Percentiles rank a stretch among this genome's conserved stretches.
phyloP scores from a whole-genome alignment of 345 rosid species.

The Populus nigra region DNA sequence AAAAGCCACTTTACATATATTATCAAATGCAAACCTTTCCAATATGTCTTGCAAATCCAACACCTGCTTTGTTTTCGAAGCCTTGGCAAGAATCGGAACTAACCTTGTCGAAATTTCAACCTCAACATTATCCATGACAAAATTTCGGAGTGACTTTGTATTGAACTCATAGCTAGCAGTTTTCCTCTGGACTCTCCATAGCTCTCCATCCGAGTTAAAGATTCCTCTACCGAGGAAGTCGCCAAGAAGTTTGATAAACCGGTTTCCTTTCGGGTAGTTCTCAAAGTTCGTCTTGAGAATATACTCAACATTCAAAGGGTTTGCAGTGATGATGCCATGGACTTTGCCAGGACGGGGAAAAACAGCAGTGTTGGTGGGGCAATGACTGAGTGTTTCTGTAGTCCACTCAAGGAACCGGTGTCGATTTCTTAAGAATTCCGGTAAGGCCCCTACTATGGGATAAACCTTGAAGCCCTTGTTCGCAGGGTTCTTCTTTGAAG shows the following conservation, averaged over 20 bases:
- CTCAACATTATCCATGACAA: slow-evolving; percentile 32
- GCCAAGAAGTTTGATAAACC: slow-evolving; percentile 18
- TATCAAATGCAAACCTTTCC: slow-evolving; percentile 28
- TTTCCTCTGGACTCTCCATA: slow-evolving; percentile 43
- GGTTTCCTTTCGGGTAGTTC: slow-evolving; percentile 42
- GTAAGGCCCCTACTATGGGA: slow-evolving; percentile 38
- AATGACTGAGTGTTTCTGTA: slow-evolving; percentile 21
- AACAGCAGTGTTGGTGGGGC: slow-evolving; percentile 30
- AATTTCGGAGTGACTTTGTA: slow-evolving; percentile 38
- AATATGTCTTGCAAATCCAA: slow-evolving; percentile 25
- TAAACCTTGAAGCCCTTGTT: slow-evolving; percentile 33
- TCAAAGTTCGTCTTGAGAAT: slow-evolving; percentile 42
- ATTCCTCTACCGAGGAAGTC: slow-evolving; percentile 49
- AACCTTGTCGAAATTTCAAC: slow-evolving; percentile 31
- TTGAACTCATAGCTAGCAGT: slow-evolving; percentile 47
- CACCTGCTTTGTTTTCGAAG: slow-evolving; percentile 10
- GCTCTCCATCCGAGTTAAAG: slow-evolving; percentile 44
- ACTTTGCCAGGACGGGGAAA: slow-evolving; percentile 25
- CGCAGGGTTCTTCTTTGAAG: not conserved
- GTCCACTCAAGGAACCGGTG: slow-evolving; percentile 47
- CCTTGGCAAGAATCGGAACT: slow-evolving; percentile 27
- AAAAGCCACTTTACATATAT: slow-evolving; percentile 31
- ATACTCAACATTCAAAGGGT: slow-evolving; percentile 38
- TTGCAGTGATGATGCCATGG: slow-evolving; percentile 38
- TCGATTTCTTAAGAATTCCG: slow-evolving; percentile 38